Conservation (phyloP, 257 asterid genomes). For the Ilex asprella region DNA sequence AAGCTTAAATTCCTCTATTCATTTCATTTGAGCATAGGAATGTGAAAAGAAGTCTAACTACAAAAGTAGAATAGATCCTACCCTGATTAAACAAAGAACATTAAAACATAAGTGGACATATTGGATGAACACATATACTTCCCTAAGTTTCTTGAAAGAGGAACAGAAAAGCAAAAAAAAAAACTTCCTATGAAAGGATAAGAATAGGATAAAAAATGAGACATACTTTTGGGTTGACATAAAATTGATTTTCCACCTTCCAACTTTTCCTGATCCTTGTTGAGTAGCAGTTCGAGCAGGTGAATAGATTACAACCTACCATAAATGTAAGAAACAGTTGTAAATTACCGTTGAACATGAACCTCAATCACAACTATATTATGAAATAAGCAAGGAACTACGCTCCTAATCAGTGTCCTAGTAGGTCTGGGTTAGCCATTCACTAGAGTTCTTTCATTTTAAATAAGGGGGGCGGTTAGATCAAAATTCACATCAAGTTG, state of each 20-base stretch:
- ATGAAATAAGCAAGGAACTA: background rate
- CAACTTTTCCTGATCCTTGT: slow-evolving; percentile 98
- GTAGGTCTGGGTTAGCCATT: background rate
- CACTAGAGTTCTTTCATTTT: too few relatives aligned
- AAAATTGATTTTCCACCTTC: slow-evolving; percentile 92
- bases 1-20: too few relatives aligned
- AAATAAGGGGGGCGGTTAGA: too few relatives aligned
- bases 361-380: background rate
- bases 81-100: too few relatives aligned
- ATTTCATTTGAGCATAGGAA: too few relatives aligned
- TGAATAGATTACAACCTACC: slow-evolving; percentile 73
- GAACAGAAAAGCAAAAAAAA: too few relatives aligned
- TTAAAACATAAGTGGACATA: too few relatives aligned
- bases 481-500: too few relatives aligned
- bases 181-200: slow-evolving; percentile 6
- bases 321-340: background rate
- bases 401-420: background rate
- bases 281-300: slow-evolving; percentile 97
- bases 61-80: too few relatives aligned
- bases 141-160: too few relatives aligned
- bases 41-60: too few relatives aligned
- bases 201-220: slow-evolving; percentile 7
- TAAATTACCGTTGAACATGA: background rate
- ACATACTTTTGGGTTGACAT: slow-evolving; percentile 86
- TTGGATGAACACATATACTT: too few relatives aligned